Evolutionary conservation across 1,284 basidiomycete genomes (phyloP).

Genomic region (Coniferiporia weirii): DNA sequence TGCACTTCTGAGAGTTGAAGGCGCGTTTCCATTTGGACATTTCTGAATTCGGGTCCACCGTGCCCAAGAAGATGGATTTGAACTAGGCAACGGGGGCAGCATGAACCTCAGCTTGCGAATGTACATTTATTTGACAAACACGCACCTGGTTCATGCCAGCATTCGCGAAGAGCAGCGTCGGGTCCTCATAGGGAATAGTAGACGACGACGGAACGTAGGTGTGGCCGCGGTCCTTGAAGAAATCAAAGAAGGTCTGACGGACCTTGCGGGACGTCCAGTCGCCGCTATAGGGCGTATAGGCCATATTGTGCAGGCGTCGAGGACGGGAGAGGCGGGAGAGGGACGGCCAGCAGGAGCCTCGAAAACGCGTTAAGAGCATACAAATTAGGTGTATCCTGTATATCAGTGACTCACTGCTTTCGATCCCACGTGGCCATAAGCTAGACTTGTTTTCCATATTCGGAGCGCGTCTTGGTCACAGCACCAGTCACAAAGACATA

Average conservation of each 20-base stretch:
- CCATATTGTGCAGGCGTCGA: slow-evolving; percentile 5
- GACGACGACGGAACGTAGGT: slow-evolving; percentile 91
- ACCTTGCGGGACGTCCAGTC: slow-evolving; percentile 70
- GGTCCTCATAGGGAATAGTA: slow-evolving; percentile 95
- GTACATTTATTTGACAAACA: slow-evolving; percentile 6
- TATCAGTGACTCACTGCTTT: slow-evolving; percentile 13
- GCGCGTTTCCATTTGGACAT: slow-evolving; percentile 88
- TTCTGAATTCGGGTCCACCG: slow-evolving; percentile 88
- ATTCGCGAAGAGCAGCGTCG: slow-evolving; percentile 96
- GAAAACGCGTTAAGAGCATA: slow-evolving; percentile 7
- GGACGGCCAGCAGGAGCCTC: background rate
- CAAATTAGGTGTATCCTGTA: slow-evolving; percentile 6
- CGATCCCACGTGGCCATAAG: background rate
- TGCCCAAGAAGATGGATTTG: slow-evolving; percentile 95
- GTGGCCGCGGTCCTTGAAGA: slow-evolving; percentile 77
- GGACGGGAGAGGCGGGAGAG: background rate
- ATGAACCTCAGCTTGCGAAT: slow-evolving; percentile 15
- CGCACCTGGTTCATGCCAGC: slow-evolving; percentile 92
- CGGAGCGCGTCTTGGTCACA: too few relatives aligned
- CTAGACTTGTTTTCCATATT: too few relatives aligned
- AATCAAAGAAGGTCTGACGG: slow-evolving; percentile 72
- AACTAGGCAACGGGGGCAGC: slow-evolving; percentile 53
- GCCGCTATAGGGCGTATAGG: slow-evolving; percentile 25
- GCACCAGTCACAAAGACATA: background rate
- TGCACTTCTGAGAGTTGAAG: slow-evolving; percentile 96